Base-by-base conservation (phyloP, 495 filamentous ascomycete genomes). In the Trichoderma orchidacearum region DNA sequence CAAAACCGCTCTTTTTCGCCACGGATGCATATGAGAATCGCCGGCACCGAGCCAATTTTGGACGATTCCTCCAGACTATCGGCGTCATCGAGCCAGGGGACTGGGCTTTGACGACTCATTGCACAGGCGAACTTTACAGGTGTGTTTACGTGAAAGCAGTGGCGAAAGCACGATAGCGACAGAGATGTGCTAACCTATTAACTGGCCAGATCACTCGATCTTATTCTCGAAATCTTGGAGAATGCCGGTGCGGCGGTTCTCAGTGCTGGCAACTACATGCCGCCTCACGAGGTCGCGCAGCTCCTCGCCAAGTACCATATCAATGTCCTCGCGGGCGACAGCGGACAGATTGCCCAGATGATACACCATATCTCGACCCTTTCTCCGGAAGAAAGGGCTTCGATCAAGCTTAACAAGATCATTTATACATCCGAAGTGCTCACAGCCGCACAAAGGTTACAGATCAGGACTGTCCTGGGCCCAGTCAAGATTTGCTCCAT, bases 31-130 rank as follows among this genome's bases (percentile, higher is more conserved):
- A 50, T 13, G 68, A 71, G 54, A 70, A 66, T 45, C 68, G 68
- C 5, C 34, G 30, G n/a, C 67, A 68, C 6, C 23, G 68, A 15
- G 60, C 58, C 2, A 17, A 21, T 28, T 56, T 64, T 21, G 65
- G 67, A 0, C 38, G 45, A 0, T 60, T 71, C 13, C 7, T 71
- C 13, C 41, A 25, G 21, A 17, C 28, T 1, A 58, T 57, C 31
- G 60, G 63, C 3, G 15, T 68, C 3, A 23, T 67, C 2, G 57
- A 9, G 6, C 50, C 55, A 15, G 50, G 51, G 8, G 71, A 74
- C n/a, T 67, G 69, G 61, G 56, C 70, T 0, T 8, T 70, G 8
- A 67, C 69, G 3, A 51, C 63, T 0, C 68, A 73, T 28, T 56
- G 23, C 2, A 55, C 36, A 0, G 29, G 38, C 6, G 30, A 54